A percentile compares a stretch with the other conserved stretches of the same genome.
Conservation (phyloP, 768 basidiomycete genomes). For the Tulasnella sp. region DNA sequence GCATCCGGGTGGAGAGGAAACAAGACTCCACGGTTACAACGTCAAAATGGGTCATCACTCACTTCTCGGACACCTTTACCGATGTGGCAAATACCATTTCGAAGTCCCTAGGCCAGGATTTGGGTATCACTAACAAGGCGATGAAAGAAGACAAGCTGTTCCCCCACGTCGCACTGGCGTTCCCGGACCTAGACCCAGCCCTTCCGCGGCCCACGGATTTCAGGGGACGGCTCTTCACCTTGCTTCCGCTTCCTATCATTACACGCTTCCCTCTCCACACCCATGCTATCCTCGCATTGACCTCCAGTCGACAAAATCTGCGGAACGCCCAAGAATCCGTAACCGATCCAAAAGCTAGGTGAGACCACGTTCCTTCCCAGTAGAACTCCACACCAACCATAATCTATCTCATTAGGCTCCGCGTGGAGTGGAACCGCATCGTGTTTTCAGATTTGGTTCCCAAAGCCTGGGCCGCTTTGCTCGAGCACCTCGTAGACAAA, state of each 20-base stretch:
- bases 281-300: conserved; percentile 40
- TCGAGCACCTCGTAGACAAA: conserved; percentile 42
- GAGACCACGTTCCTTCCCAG: not conserved
- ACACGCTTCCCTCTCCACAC: conserved; percentile 28
- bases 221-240: conserved; percentile 54
- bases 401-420: conserved; percentile 44
- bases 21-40: not conserved
- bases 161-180: conserved; percentile 45
- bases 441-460: conserved; percentile 54
- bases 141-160: conserved; percentile 49
- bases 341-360: not conserved
- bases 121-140: conserved; percentile 38
- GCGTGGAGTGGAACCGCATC: conserved; percentile 54
- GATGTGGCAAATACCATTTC: conserved; percentile 38
- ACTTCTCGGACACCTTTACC: conserved; percentile 42
- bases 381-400: not conserved
- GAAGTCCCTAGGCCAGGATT: conserved; percentile 11
- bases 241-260: conserved; percentile 47
- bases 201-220: not conserved
- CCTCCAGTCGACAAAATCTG: conserved; percentile 14
- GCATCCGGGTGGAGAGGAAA: not conserved
- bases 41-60: conserved; percentile 24
- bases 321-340: conserved; percentile 10
- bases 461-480: conserved; percentile 48
- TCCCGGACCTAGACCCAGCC: conserved; percentile 42